phyloP scores from a whole-genome alignment of 371 early-diverging fungal species.

The Haplosporangium sp. region DNA sequence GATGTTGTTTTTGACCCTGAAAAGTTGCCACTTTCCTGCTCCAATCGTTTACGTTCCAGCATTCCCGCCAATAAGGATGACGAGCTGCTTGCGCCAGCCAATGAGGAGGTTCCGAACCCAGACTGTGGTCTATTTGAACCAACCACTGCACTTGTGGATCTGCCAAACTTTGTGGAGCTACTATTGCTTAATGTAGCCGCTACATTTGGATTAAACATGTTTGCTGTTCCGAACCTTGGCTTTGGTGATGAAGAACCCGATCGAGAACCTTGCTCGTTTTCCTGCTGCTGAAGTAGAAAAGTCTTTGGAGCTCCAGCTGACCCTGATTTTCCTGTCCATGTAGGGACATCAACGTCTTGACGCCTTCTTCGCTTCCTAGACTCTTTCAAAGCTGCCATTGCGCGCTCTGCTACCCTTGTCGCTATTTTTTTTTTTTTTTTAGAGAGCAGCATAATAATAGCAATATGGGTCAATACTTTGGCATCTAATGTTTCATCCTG shows the following conservation, averaged over 20 bases:
- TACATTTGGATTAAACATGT: slow-evolving; percentile 40
- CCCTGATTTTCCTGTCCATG: slow-evolving; percentile 79
- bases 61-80: slow-evolving; percentile 61
- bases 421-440: slow-evolving; percentile 45
- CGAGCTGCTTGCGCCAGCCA: slow-evolving; percentile 33
- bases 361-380: slow-evolving; percentile 60
- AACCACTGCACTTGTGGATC: slow-evolving; percentile 9
- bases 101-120: slow-evolving; percentile 19
- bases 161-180: slow-evolving; percentile 22
- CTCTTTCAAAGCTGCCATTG: slow-evolving; percentile 67
- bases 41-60: slow-evolving; percentile 61
- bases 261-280: slow-evolving; percentile 26
- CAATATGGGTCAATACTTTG: too few relatives aligned
- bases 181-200: slow-evolving; percentile 18
- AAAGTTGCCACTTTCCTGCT: slow-evolving; percentile 17
- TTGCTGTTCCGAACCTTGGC: slow-evolving; percentile 62
- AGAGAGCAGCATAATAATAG: too few relatives aligned
- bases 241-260: slow-evolving; percentile 56
- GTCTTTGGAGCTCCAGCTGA: slow-evolving; percentile 44
- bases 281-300: slow-evolving; percentile 38
- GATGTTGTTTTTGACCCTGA: neutral
- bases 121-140: slow-evolving; percentile 2
- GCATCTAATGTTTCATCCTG: too few relatives aligned
- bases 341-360: slow-evolving; percentile 67
- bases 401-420: slow-evolving; percentile 65